phyloP scores from a whole-genome alignment of 345 rosid genomes.

The Excoecaria cochinchinensis region DNA sequence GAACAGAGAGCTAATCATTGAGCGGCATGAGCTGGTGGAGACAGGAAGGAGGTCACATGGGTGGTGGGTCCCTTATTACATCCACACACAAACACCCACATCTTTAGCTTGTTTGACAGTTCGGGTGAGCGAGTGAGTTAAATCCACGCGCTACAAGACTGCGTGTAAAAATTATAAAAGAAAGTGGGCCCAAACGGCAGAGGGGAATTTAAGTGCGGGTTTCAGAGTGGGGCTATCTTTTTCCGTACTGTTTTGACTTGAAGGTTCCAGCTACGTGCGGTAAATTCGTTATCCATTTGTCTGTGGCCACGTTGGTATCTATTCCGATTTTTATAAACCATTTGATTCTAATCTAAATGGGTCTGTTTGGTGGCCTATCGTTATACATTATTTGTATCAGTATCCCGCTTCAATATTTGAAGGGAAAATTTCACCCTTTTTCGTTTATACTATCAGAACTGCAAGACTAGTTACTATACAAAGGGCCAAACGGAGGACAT shows the following conservation, averaged over 20 bases:
- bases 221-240: constrained; percentile 3
- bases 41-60: constrained; percentile 98
- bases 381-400: neutral
- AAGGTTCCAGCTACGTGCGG: constrained; percentile 41
- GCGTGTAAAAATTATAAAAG: neutral
- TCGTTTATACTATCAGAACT: too few relatives aligned
- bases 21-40: constrained; percentile 99
- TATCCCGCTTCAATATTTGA: too few relatives aligned
- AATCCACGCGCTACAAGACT: neutral
- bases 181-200: neutral
- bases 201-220: constrained; percentile 25
- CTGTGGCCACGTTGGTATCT: constrained; percentile 11
- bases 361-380: constrained; percentile 12
- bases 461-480: too few relatives aligned
- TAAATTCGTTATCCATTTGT: constrained; percentile 14
- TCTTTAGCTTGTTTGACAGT: neutral
- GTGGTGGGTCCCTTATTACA: constrained; percentile 63
- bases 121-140: neutral
- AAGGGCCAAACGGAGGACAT: too few relatives aligned
- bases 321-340: neutral
- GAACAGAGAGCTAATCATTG: constrained; percentile 70
- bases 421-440: too few relatives aligned
- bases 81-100: neutral
- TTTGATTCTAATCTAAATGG: neutral
- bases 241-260: constrained; percentile 20